Conservation (phyloP, 148 eudicot genomes). For the Vaccinium macrocarpon region DNA sequence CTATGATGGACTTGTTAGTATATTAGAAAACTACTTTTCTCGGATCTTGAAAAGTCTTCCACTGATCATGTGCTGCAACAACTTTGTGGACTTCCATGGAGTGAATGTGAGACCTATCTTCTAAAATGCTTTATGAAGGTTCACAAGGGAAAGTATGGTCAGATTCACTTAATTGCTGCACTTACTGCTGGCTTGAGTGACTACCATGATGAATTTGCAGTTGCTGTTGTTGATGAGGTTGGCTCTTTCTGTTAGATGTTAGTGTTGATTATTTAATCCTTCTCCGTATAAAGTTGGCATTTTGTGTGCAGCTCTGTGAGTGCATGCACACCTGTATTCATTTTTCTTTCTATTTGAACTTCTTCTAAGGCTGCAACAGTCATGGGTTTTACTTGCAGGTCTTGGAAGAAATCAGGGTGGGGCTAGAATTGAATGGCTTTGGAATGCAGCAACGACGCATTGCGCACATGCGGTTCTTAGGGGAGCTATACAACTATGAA, state of each 20-base stretch:
- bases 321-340: neutral
- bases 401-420: constrained; percentile 84
- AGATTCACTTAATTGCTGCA: constrained; percentile 92
- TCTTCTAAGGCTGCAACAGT: neutral
- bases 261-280: neutral
- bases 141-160: constrained; percentile 94
- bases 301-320: neutral
- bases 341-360: neutral
- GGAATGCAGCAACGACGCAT: constrained; percentile 90
- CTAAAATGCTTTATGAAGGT: constrained; percentile 93
- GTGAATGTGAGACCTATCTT: constrained; percentile 79
- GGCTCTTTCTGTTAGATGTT: constrained; percentile 5
- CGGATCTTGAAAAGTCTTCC: constrained; percentile 88
- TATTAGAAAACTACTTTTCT: constrained; percentile 84
- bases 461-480: constrained; percentile 95
- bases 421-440: constrained; percentile 86
- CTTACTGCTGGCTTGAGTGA: constrained; percentile 90
- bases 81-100: constrained; percentile 93
- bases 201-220: constrained; percentile 91
- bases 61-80: constrained; percentile 93
- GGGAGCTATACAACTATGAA: constrained; percentile 93
- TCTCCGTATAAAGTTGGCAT: neutral
- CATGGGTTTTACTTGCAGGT: constrained; percentile 52
- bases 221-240: constrained; percentile 98
- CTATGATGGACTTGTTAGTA: constrained; percentile 49